Conservation (phyloP, 441 rosid genomes). For the Adansonia grandidieri region DNA sequence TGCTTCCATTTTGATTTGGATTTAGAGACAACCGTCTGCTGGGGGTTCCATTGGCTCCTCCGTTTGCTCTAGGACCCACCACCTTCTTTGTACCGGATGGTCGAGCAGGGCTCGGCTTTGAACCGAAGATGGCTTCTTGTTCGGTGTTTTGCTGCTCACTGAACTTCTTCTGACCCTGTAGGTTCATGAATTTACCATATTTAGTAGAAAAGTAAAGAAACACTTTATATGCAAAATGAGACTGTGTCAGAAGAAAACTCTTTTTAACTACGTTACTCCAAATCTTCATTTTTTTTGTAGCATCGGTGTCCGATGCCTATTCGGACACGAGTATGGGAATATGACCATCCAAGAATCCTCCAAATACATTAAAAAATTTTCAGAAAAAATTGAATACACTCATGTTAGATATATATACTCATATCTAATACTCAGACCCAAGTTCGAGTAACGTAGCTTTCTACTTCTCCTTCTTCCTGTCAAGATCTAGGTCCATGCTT, state of each 20-base stretch:
- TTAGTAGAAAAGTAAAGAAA: constrained; percentile 10
- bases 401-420: too few species aligned
- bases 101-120: constrained; percentile 89
- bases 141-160: constrained; percentile 80
- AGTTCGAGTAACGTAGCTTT: too few species aligned
- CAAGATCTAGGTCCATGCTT: not conserved
- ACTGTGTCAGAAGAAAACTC: not conserved
- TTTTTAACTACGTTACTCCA: too few species aligned
- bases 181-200: constrained; percentile 18
- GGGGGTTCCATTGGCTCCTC: constrained; percentile 81
- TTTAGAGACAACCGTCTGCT: constrained; percentile 80
- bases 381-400: too few species aligned
- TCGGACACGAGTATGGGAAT: too few species aligned
- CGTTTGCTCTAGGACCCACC: constrained; percentile 65
- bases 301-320: too few species aligned
- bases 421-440: too few species aligned
- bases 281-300: too few species aligned
- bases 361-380: too few species aligned
- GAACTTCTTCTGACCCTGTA: constrained; percentile 87
- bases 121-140: constrained; percentile 69
- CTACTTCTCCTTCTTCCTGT: not conserved
- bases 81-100: constrained; percentile 66
- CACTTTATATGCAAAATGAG: not conserved
- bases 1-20: constrained; percentile 73
- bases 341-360: too few species aligned